These are phyloP conservation scores for Crithidia bombi DNA, from an alignment of 208 protist species.

Conservation along the genomic window DNA sequence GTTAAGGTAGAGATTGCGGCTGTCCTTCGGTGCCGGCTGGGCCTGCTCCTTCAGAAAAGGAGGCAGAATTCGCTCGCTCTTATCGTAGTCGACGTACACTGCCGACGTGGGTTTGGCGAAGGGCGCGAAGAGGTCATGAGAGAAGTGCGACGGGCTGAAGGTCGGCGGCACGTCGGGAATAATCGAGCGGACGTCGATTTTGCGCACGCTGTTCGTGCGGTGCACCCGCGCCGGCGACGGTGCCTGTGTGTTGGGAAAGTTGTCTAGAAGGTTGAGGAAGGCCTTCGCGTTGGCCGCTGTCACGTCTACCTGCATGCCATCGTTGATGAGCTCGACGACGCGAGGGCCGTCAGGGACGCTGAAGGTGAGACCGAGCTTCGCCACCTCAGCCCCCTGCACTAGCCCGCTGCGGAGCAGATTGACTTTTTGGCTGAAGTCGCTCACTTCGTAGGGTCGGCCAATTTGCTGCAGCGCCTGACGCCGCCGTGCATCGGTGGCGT, in stretches of 20 bases:
- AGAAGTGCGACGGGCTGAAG: constrained; percentile 85
- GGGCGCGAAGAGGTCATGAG: constrained; percentile 72
- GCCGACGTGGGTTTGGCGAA: constrained; percentile 54
- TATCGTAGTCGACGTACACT: constrained; percentile 80
- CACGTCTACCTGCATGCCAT: constrained; percentile 74
- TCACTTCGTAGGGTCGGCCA: constrained; percentile 25
- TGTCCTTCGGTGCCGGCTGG: constrained; percentile 23
- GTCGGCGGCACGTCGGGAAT: constrained; percentile 49
- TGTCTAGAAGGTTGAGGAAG: constrained; percentile 71
- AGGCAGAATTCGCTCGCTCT: constrained; percentile 64
- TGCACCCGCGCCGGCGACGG: constrained; percentile 43
- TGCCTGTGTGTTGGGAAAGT: constrained; percentile 16
- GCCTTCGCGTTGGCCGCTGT: constrained; percentile 67
- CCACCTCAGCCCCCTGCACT: constrained; percentile 43
- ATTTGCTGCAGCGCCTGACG: constrained; percentile 28
- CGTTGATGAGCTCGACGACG: constrained; percentile 71
- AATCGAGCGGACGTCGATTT: constrained; percentile 45
- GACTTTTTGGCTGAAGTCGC: constrained; percentile 59
- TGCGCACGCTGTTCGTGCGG: constrained; percentile 69
- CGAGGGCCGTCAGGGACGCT: constrained; percentile 61
- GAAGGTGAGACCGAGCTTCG: constrained; percentile 74
- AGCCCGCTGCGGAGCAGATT: constrained; percentile 42
- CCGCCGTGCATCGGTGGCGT: constrained; percentile 8
- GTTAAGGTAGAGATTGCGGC: constrained; percentile 37
- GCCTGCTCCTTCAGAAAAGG: constrained; percentile 47